Base-by-base conservation (phyloP, 345 rosid genomes). In the Acer saccharum region DNA sequence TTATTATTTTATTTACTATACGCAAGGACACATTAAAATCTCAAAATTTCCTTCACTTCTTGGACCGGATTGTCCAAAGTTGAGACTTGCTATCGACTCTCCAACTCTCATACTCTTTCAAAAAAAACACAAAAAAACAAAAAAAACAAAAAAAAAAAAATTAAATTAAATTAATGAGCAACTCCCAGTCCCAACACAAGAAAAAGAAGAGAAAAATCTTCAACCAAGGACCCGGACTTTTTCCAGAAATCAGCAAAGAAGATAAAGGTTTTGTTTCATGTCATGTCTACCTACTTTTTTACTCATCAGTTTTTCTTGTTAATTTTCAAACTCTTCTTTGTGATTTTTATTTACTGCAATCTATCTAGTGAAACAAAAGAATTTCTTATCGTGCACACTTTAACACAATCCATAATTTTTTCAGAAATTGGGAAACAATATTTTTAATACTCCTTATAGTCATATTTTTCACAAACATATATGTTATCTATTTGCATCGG, bases 161-260 rank as follows among this genome's bases (percentile, higher is more conserved):
- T 23, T 0, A 23, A 23, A 23, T 23, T 23, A 23, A 16, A 73
- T 43, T 6, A 1, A 67, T 67, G 70, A 67, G 16, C 70, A 39
- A 39, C 27, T 41, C 27, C 48, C 41, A 8, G 11, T 29, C 32
- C 32, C 35, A 29, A 29, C 70, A 41, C 14, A 39, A 41, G 13
- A 62, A 43, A 65, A 61, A 23, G 54, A 72, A 23, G 67, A 73
- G 35, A 44, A 61, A 61, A 21, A n/a, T 5, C 67, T 16, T 14
- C 3, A 50, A 55, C 54, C 23, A 73, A 62, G 76, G 76, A 6
- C 76, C 68, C 35, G 35, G 35, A 29, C 35, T 61, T 3, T 73
- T 73, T 65, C 44, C 76, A 43, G 57, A 41, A 8, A 44, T 73
- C 14, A 55, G 39, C 67, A 23, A 21, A 44, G 25, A 14, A 58